phyloP scores from a whole-genome alignment of 495 filamentous ascomycete species.

The Parathielavia hyrcaniae region DNA sequence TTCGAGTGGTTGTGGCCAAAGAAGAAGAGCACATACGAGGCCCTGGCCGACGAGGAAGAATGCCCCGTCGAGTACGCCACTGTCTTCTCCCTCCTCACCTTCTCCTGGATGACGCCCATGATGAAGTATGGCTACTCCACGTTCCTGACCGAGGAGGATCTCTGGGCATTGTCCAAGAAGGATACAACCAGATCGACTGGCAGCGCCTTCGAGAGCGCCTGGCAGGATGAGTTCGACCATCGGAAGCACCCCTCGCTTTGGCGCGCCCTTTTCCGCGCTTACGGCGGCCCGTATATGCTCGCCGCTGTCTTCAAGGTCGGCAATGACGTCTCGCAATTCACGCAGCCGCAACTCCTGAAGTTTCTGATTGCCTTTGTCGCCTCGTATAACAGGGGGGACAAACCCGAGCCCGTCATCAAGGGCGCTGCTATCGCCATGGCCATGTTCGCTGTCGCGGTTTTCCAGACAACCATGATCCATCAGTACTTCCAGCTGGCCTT shows the following conservation, averaged over 20 bases:
- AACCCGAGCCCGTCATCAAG: slow-evolving; percentile 68
- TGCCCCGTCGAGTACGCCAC: slow-evolving; percentile 93
- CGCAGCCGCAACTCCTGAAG: slow-evolving; percentile 85
- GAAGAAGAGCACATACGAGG: slow-evolving; percentile 74
- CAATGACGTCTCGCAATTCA: slow-evolving; percentile 78
- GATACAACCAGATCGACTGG: slow-evolving; percentile 72
- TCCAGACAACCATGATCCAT: slow-evolving; percentile 71
- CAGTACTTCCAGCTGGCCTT: slow-evolving; percentile 97
- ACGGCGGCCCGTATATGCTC: slow-evolving; percentile 73
- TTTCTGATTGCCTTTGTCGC: slow-evolving; percentile 79
- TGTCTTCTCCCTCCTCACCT: slow-evolving; percentile 88
- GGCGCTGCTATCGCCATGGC: slow-evolving; percentile 82
- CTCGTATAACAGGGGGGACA: slow-evolving; percentile 58
- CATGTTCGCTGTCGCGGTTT: slow-evolving; percentile 85
- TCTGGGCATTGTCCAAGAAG: slow-evolving; percentile 81
- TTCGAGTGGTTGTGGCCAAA: slow-evolving; percentile 93
- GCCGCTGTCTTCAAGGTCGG: slow-evolving; percentile 77
- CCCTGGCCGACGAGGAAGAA: slow-evolving; percentile 75
- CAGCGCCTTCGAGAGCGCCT: slow-evolving; percentile 60
- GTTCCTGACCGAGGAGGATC: slow-evolving; percentile 89
- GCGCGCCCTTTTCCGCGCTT: slow-evolving; percentile 80
- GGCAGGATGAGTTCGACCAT: slow-evolving; percentile 70
- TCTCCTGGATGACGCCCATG: slow-evolving; percentile 97
- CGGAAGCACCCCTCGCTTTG: slow-evolving; percentile 74
- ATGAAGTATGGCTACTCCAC: slow-evolving; percentile 94